Percentiles rank a stretch among this genome's conserved stretches.
Evolutionary conservation across 441 rosid species (phyloP).

Genomic region (Viola pubescens): DNA sequence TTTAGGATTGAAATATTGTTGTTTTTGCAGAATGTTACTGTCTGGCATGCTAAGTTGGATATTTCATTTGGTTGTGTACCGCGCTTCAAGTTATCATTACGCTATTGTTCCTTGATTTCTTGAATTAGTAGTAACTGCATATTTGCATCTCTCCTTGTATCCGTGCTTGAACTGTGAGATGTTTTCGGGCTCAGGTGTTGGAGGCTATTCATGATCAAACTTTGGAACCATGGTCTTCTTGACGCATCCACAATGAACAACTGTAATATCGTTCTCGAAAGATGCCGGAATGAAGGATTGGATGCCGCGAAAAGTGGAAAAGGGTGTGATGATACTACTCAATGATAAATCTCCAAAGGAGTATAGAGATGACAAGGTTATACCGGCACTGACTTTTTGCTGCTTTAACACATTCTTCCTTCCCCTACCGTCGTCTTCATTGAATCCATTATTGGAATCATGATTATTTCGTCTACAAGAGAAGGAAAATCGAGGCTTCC

Average conservation of each 20-base stretch:
- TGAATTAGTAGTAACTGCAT: too few relatives aligned
- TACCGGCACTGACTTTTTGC: conserved; percentile 8
- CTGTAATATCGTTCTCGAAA: conserved; percentile 44
- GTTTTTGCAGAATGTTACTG: too few relatives aligned
- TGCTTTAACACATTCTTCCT: conserved; percentile 17
- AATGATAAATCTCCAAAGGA: not conserved
- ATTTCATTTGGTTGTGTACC: too few relatives aligned
- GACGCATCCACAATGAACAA: conserved; percentile 55
- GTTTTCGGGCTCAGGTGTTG: conserved; percentile 43
- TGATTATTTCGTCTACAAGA: conserved; percentile 12
- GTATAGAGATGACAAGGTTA: not conserved
- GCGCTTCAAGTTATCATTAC: too few relatives aligned
- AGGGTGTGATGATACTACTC: not conserved
- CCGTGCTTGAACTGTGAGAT: not conserved
- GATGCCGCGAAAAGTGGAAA: conserved; percentile 25
- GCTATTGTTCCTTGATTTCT: too few relatives aligned
- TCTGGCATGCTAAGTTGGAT: too few relatives aligned
- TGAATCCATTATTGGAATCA: conserved; percentile 10
- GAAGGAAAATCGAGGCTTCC: conserved; percentile 4
- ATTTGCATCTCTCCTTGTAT: too few relatives aligned
- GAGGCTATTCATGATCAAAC: conserved; percentile 63
- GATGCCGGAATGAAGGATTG: conserved; percentile 23
- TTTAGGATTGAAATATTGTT: too few relatives aligned
- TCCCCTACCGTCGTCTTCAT: not conserved
- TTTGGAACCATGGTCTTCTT: conserved; percentile 72